phyloP scores from a whole-genome alignment of 768 basidiomycete genomes.

The Boletus bicolor region DNA sequence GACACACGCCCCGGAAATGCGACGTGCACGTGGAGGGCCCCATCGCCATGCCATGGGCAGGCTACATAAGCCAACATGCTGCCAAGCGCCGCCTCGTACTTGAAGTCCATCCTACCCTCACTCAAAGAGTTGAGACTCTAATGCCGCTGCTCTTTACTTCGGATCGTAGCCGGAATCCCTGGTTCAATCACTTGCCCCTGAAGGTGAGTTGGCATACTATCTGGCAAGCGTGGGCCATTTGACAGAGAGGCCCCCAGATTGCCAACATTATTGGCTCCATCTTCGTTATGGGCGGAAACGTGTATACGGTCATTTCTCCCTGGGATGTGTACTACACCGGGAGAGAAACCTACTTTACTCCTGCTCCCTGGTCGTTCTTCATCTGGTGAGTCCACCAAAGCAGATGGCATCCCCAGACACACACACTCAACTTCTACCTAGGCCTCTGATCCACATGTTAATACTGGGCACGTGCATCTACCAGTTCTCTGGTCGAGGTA shows the following conservation, averaged over 20 bases:
- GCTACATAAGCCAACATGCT: conserved; percentile 25
- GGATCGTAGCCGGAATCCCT: conserved; percentile 27
- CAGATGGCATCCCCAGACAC: background rate
- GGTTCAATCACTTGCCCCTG: conserved; percentile 51
- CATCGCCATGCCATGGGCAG: conserved; percentile 10
- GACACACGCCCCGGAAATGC: conserved; percentile 26
- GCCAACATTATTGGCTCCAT: conserved; percentile 56
- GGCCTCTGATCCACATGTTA: conserved; percentile 63
- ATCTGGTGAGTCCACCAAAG: conserved; percentile 44
- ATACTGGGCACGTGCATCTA: conserved; percentile 64
- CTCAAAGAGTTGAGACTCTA: background rate
- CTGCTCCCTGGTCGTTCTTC: conserved; percentile 58
- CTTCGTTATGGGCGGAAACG: conserved; percentile 57
- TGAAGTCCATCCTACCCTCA: conserved; percentile 13
- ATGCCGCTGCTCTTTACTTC: conserved; percentile 28
- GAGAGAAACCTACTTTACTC: conserved; percentile 67
- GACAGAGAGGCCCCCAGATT: conserved; percentile 32
- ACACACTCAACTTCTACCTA: conserved; percentile 15
- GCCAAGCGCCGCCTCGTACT: conserved; percentile 11
- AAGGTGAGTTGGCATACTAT: conserved; percentile 40
- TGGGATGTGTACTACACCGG: conserved; percentile 44
- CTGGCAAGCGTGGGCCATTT: background rate
- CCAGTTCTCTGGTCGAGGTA: conserved; percentile 54
- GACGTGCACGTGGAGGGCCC: conserved; percentile 22
- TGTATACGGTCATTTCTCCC: conserved; percentile 58